Conservation (phyloP, 352 stramenopile genomes). For the Phytophthora podocarpi region DNA sequence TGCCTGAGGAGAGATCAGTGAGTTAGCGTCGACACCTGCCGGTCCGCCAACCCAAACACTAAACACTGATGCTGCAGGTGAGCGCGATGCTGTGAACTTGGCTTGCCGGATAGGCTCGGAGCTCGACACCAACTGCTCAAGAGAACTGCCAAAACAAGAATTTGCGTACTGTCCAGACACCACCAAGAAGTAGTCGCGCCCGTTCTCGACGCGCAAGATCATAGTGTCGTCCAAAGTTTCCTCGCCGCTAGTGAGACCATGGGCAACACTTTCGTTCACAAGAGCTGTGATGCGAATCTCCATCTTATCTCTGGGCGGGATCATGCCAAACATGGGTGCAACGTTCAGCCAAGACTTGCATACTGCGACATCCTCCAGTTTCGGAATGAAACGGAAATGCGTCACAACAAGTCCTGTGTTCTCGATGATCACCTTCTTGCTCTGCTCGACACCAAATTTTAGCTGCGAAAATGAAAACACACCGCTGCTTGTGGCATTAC, state of each 20-base stretch:
- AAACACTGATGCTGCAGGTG: slow-evolving; percentile 44
- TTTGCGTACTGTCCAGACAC: slow-evolving; percentile 92
- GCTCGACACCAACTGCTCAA: slow-evolving; percentile 95
- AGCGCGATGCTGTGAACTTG: slow-evolving; percentile 32
- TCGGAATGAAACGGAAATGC: slow-evolving; percentile 94
- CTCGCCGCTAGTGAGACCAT: slow-evolving; percentile 87
- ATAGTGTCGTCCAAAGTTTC: slow-evolving; percentile 97
- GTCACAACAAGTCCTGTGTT: slow-evolving; percentile 95
- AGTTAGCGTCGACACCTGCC: slow-evolving; percentile 34
- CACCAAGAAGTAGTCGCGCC: slow-evolving; percentile 95
- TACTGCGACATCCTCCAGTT: slow-evolving; percentile 83
- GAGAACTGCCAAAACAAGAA: slow-evolving; percentile 95
- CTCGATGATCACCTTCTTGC: slow-evolving; percentile 67
- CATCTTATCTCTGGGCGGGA: slow-evolving; percentile 76
- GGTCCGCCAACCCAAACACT: slow-evolving; percentile 47
- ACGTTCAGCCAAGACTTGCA: slow-evolving; percentile 95
- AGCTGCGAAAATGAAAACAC: slow-evolving; percentile 70
- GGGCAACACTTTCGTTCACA: slow-evolving; percentile 90
- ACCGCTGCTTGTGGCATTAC: slow-evolving; percentile 47
- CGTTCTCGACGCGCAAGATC: slow-evolving; percentile 96
- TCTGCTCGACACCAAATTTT: slow-evolving; percentile 70
- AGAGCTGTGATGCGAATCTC: slow-evolving; percentile 92
- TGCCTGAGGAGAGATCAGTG: slow-evolving; percentile 29
- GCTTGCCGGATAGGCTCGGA: slow-evolving; percentile 84
- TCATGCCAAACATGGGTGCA: slow-evolving; percentile 88